Evolutionary conservation across 345 rosid species (phyloP), one percentile per base, ranked within the genome.

Genomic region (Aquilaria sinensis): DNA sequence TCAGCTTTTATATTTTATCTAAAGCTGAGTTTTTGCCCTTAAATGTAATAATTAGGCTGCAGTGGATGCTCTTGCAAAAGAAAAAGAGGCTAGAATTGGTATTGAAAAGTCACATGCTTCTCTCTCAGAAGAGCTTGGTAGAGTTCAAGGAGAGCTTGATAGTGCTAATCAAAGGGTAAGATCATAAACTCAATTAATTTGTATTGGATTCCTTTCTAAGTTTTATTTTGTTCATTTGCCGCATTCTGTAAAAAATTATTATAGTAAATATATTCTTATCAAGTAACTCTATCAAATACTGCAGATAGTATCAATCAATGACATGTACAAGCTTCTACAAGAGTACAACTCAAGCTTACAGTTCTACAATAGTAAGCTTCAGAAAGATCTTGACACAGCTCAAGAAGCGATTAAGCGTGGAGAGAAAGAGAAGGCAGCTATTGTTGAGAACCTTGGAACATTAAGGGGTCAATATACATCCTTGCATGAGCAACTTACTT

Each of bases 331-430:
- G 81, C 83, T 88, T 55, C 66, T 94, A 57, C 99, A 88, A 70
- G 99, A 94, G 73, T 94, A 90, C 72, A 94, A 94, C 69, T 80
- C 95, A 60, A 90, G 99, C 81, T 77, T 94, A 77, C 99, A 94
- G 77, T 83, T 82, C 53, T 94, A 94, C 65, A 94, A 94, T 61
- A 81, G 84, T 76, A 94, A 90, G 66, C 97, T 94, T 56, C 99
- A 94, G 80, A 78, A 81, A n/a, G 99, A 94, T 70, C 86, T 94
- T 66, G 93, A 85, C 57, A 65, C 83, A 67, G 87, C 97, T 58
- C 92, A 82, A 2, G 99, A 88, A 71, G 78, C 74, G 51, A 72
- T 86, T 58, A 94, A 86, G 72, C 88, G 85, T 7, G 88, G 87
- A 10, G 99, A 90, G 78, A 88, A 86, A 72, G 99, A 94, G 73